A percentile compares a stretch with the other conserved stretches of the same genome.
Evolutionary conservation across 805 yeast genomes (phyloP).

Genomic region (Candida chauliodis): DNA sequence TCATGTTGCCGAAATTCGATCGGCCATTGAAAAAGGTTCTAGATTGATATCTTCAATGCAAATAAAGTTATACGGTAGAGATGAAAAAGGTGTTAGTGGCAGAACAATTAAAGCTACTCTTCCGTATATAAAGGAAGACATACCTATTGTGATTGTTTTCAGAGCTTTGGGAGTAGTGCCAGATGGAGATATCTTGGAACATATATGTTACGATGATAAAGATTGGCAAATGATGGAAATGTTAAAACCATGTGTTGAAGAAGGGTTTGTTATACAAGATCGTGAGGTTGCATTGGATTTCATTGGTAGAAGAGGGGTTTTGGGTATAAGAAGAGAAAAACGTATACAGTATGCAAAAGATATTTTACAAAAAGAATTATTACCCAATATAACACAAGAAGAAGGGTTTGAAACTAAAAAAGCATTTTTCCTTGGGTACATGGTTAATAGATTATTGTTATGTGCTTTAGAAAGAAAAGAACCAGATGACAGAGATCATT

Average conservation of each 20-base stretch:
- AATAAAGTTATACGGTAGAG: slow-evolving; percentile 84
- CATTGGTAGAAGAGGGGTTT: slow-evolving; percentile 96
- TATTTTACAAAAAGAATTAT: slow-evolving; percentile 89
- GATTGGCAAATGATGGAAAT: slow-evolving; percentile 99
- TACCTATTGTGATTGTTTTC: slow-evolving; percentile 94
- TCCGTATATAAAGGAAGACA: slow-evolving; percentile 94
- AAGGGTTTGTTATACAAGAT: slow-evolving; percentile 97
- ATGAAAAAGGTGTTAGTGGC: slow-evolving; percentile 61
- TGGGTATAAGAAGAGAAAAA: slow-evolving; percentile 94
- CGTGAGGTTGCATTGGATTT: slow-evolving; percentile 97
- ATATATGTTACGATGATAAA: slow-evolving; percentile 93
- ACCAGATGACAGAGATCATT: slow-evolving; percentile 99
- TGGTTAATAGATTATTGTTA: slow-evolving; percentile 90
- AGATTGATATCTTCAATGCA: slow-evolving; percentile 92
- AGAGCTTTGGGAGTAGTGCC: slow-evolving; percentile 98
- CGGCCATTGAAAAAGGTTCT: slow-evolving; percentile 96
- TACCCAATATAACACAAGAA: slow-evolving; percentile 96
- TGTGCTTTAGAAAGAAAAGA: slow-evolving; percentile 97
- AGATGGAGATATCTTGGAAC: slow-evolving; percentile 98
- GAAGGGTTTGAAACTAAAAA: slow-evolving; percentile 96
- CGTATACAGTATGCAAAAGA: slow-evolving; percentile 98
- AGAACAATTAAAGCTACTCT: slow-evolving; percentile 92
- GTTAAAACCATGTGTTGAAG: slow-evolving; percentile 98
- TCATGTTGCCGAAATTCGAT: slow-evolving; percentile 93
- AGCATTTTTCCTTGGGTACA: slow-evolving; percentile 95